Evolutionary conservation across 805 yeast genomes (phyloP), one percentile per base, ranked within the genome.

Genomic region (Kluyveromyces nonfermentans): DNA sequence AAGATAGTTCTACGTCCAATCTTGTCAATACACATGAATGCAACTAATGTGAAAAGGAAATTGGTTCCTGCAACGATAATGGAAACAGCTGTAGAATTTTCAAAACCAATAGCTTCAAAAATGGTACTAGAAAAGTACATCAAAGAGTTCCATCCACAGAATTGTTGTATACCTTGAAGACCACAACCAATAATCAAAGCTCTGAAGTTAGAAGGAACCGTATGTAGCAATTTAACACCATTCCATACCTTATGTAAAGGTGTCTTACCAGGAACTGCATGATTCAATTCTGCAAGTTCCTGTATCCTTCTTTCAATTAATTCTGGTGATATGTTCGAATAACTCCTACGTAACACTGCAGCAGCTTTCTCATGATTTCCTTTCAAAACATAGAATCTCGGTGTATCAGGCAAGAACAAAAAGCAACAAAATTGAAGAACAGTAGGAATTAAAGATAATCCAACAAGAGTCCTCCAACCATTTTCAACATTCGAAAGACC

Each of bases 111-210:
- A 35, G 89, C 79, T 63, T 88, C 81, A 59, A 93, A 93, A 52
- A 93, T 83, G 1, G 97, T 89, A 31, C 95, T 80, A 40, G 95
- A 83, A 65, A 89, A 90, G 69, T 93, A 90, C 95, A 90, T 85
- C 55, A 90, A 74, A 6, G 97, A 86, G 68, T 90, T 93, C 77
- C 90, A 90, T 52, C 97, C 97, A 15, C 95, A 84, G 56, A 90
- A 87, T 67, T 90, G 98, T 70, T 90, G 97, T 57, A 93, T 83
- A 46, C 95, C 96, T 67, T 93, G 97, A 51, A 90, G 68, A 30
- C 94, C 96, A 70, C 96, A 88, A 9, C 90, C 93, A 56, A 90
- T 79, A 30, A 89, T 70, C 48, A 93, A 73, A 5, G 96, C 97
- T 57, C 97, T 78, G 48, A 86, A 77, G 64, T 90, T 89, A 1